These are phyloP conservation scores for Beta corolliflora DNA, from an alignment of 179 eudicot species.

Conservation along the genomic window DNA sequence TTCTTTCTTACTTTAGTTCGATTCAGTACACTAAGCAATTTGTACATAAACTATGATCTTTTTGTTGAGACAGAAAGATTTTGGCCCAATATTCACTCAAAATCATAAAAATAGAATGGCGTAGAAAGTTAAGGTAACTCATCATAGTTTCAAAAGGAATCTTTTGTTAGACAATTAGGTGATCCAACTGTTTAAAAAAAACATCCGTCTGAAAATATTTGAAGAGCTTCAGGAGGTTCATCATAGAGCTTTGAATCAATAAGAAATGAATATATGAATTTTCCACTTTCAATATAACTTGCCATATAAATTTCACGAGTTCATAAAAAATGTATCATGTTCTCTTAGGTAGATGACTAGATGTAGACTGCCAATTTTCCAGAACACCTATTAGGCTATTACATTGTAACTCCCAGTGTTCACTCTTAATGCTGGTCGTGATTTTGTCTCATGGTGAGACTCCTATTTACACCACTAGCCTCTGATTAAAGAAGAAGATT, in stretches of 20 bases:
- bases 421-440: not conserved
- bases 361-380: not conserved
- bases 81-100: not conserved
- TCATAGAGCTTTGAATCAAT: not conserved
- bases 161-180: not conserved
- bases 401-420: not conserved
- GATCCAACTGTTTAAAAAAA: not conserved
- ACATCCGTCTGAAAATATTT: not conserved
- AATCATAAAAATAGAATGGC: not conserved
- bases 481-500: not conserved
- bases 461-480: not conserved
- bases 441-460: not conserved
- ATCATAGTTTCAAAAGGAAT: not conserved
- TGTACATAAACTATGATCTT: too few relatives aligned
- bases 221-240: not conserved
- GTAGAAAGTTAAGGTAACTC: not conserved
- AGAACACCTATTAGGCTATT: not conserved
- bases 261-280: not conserved
- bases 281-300: not conserved
- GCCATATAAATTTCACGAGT: not conserved
- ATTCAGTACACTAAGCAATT: too few relatives aligned
- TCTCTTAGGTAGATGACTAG: not conserved
- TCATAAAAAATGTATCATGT: not conserved
- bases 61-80: too few relatives aligned
- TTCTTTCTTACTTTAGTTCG: too few relatives aligned